Evolutionary conservation across 257 asterid species (phyloP), one percentile per base, ranked within the genome.

Genomic region (Avicennia marina): DNA sequence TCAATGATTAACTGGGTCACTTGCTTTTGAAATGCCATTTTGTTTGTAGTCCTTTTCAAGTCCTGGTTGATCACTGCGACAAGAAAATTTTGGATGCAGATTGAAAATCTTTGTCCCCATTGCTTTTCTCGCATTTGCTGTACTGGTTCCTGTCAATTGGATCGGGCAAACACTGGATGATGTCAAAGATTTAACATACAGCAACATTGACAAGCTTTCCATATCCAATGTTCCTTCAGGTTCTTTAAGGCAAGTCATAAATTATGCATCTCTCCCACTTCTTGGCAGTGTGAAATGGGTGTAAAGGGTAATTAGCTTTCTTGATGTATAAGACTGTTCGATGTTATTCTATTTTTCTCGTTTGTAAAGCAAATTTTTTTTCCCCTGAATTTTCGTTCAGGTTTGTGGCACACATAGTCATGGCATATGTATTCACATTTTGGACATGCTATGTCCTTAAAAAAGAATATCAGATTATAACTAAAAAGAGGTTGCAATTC

Each of bases 51-150:
- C 11, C 2, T 15, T 19, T 17, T 46, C 53, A 18, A 1, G 49
- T 43, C 7, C 49, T 16, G 17, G 49, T n/a, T n/a, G n/a, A n/a
- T n/a, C n/a, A n/a, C n/a, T n/a, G n/a, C n/a, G n/a, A n/a, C n/a
- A n/a, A 11, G 25, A 65, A 36, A 50, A 8, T 52, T 18, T 53
- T 34, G 15, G 45, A 16, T 78, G 85, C 94, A 90, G 98, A 56
- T 65, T 90, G 79, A 90, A 90, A 73, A 87, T 90, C 56, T 90
- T 87, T 64, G 83, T 87, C 67, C 96, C 98, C 4, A 85, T 90
- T 29, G 54, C 94, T 33, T 0, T 79, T 10, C 94, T 90, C 55
- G 83, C 94, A 64, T 90, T 87, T 67, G 77, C 70, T 45, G 80
- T 85, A 11, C 74, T 91, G 72, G 79, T 82, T 64, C 98, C 98